phyloP scores from a whole-genome alignment of 2,329 filamentous ascomycete genomes.

The Trichoderma arundinaceum region DNA sequence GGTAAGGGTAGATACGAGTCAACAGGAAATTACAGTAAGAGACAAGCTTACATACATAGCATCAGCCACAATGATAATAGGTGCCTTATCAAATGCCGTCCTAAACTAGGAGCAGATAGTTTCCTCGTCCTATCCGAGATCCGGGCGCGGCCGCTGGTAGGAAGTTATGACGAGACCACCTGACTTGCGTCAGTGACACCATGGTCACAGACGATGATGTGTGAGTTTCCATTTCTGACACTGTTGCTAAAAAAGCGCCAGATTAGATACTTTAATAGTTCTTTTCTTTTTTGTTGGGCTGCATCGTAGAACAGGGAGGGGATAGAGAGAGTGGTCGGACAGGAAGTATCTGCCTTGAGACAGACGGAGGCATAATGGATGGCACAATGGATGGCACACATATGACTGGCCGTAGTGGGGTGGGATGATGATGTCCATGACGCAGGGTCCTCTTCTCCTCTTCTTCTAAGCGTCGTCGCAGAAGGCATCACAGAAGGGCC shows the following conservation, averaged over 20 bases:
- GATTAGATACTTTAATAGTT: background rate
- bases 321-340: background rate
- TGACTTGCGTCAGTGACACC: conserved; percentile 30
- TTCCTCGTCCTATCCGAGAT: conserved; percentile 6
- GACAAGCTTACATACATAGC: background rate
- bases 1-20: background rate
- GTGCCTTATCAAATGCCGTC: background rate
- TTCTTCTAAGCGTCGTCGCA: background rate
- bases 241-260: conserved; percentile 15
- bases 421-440: background rate
- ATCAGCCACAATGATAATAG: conserved; percentile 8
- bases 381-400: conserved; percentile 13
- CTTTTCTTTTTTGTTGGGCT: conserved; percentile 13
- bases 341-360: conserved; percentile 12
- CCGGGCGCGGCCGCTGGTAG: background rate
- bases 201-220: conserved; percentile 28
- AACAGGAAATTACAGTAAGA: background rate
- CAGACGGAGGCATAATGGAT: conserved; percentile 6
- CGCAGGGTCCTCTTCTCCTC: background rate
- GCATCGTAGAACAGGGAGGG: background rate
- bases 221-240: background rate
- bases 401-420: conserved; percentile 1
- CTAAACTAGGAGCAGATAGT: conserved; percentile 16
- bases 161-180: conserved; percentile 25
- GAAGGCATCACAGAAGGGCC: conserved; percentile 7